Evolutionary conservation across 179 eudicot genomes (phyloP).

Genomic region (Beta lomatogona): DNA sequence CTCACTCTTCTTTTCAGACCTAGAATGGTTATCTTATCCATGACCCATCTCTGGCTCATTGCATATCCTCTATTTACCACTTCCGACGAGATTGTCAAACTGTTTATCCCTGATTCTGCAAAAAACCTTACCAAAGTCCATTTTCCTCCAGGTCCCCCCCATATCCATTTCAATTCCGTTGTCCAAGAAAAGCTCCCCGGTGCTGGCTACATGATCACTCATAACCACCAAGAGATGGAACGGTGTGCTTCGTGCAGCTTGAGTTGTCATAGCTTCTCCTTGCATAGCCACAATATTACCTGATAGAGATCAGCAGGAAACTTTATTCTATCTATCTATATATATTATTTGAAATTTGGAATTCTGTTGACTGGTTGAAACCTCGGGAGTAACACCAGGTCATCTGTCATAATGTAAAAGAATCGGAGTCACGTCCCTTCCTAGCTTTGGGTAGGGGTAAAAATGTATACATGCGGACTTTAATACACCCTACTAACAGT

Average conservation of each 20-base stretch:
- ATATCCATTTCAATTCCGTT: slow-evolving; percentile 62
- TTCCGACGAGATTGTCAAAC: slow-evolving; percentile 42
- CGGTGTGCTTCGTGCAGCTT: slow-evolving; percentile 57
- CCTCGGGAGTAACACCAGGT: too few relatives aligned
- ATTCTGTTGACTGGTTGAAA: too few relatives aligned
- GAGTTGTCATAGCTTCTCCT: slow-evolving; percentile 66
- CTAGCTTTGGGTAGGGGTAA: too few relatives aligned
- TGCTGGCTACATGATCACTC: slow-evolving; percentile 33
- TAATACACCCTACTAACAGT: not conserved
- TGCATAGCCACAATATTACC: slow-evolving; percentile 72
- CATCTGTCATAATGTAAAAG: too few relatives aligned
- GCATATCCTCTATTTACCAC: slow-evolving; percentile 63
- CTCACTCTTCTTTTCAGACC: slow-evolving; percentile 44
- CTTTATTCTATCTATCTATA: too few relatives aligned
- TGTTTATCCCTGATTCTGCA: slow-evolving; percentile 27
- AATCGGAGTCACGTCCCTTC: too few relatives aligned
- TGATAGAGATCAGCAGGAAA: slow-evolving; percentile 17
- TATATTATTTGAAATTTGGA: too few relatives aligned
- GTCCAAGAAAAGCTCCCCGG: slow-evolving; percentile 81
- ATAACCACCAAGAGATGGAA: slow-evolving; percentile 62
- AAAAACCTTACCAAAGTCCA: slow-evolving; percentile 59
- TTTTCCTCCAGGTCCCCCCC: slow-evolving; percentile 45
- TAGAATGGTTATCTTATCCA: slow-evolving; percentile 56
- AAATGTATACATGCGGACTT: not conserved
- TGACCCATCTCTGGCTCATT: slow-evolving; percentile 45